These are phyloP conservation scores for Nannizziopsis barbatae DNA, from an alignment of 2,329 filamentous ascomycete species.

Conservation along the genomic window DNA sequence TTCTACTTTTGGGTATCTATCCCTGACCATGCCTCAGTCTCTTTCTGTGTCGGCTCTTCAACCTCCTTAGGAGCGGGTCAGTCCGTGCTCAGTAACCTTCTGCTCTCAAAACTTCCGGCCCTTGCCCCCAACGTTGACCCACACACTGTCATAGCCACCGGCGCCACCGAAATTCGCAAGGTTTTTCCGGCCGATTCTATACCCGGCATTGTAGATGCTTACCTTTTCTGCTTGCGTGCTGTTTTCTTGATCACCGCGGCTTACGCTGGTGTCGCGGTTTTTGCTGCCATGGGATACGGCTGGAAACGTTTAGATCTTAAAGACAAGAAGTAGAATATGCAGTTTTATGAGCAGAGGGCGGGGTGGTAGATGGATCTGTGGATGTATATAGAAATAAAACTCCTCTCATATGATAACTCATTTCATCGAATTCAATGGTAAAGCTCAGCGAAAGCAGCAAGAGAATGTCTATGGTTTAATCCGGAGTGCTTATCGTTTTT, in stretches of 20 bases:
- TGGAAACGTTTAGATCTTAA: constrained; percentile 4
- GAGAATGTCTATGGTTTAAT: no score
- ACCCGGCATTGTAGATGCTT: constrained; percentile 20
- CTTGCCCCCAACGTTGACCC: constrained; percentile 21
- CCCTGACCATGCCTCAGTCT: constrained; percentile 28
- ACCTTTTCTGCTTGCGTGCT: constrained; percentile 22
- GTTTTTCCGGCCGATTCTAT: constrained; percentile 18
- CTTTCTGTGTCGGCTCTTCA: constrained; percentile 27
- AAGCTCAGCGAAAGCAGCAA: no score
- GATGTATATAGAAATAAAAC: no score
- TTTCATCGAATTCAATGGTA: no score
- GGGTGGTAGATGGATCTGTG: no score
- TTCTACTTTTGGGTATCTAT: neutral
- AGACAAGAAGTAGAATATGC: neutral
- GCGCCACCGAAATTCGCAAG: constrained; percentile 20
- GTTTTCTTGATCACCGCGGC: constrained; percentile 18
- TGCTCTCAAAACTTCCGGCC: constrained; percentile 8
- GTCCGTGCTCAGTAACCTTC: constrained; percentile 24
- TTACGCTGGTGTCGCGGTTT: constrained; percentile 14
- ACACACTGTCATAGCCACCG: constrained; percentile 18
- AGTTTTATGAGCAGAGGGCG: no score
- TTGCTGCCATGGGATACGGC: neutral
- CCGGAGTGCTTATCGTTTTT: no score
- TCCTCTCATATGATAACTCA: no score
- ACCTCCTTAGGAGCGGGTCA: constrained; percentile 36